Evolutionary conservation across 2,329 filamentous ascomycete genomes (phyloP), one percentile per base, ranked within the genome.

Genomic region (Cercospora nicotianae): DNA sequence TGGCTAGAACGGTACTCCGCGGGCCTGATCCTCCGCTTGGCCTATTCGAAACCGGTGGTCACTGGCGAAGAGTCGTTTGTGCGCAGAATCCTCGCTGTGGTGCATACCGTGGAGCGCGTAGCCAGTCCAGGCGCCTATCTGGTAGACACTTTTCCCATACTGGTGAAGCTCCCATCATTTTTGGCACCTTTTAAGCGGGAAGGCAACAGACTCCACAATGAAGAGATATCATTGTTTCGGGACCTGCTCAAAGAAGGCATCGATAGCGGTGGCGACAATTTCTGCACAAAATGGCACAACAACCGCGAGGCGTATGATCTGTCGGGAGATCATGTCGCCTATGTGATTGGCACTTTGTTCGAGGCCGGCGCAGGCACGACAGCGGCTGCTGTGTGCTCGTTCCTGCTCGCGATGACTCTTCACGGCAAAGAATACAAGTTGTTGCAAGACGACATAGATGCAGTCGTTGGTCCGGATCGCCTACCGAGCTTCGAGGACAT

Each of bases 401-500:
- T 76, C 61, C 61, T 77, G 31, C 71, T 78, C 10, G 72, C 73
- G 31, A 77, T 78, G 75, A 67, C 70, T 10, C 71, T 72, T 23
- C 70, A 73, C 63, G 72, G 73, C 1, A 62, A 73, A 12, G 71
- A 70, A 67, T 72, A 67, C 33, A 23, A 48, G 28, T 70, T 71
- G 63, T 60, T 78, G 23, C 74, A 77, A 59, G n/a, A 72, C 13
- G 81, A 82, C 64, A 72, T 82, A 3, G 80, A 82, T 64, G 36
- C 60, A 1, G 75, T 81, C 18, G 72, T 79, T 30, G 79, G 79
- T 2, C 1, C 26, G 16, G 81, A 85, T 67, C 80, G 83, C 20
- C 80, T 87, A 78, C 86, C 86, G 0, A 83, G 77, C 13, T 81
- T 84, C 36, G 77, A 79, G 7, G 85, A 88, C 72, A 83, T 82